Evolutionary conservation across 2,329 filamentous ascomycete genomes (phyloP).

Genomic region (Elsinoe arachidis): DNA sequence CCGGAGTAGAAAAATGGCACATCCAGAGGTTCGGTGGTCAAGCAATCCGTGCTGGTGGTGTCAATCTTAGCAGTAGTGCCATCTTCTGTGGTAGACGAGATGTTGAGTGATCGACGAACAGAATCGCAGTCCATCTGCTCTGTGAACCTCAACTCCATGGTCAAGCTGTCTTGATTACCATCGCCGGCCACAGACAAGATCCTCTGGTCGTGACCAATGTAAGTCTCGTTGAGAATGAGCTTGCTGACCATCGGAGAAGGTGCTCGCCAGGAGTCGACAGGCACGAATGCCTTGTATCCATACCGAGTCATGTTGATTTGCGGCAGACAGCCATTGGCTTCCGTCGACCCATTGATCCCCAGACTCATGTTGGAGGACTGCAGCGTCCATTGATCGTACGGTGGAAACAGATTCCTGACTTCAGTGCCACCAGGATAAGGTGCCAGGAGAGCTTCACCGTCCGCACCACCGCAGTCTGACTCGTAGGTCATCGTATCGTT

Average conservation of each 20-base stretch:
- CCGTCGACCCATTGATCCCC: conserved; percentile 39
- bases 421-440: conserved; percentile 47
- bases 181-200: conserved; percentile 40
- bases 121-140: conserved; percentile 52
- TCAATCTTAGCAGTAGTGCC: conserved; percentile 39
- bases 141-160: conserved; percentile 51
- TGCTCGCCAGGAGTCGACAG: conserved; percentile 39
- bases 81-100: conserved; percentile 46
- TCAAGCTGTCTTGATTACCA: conserved; percentile 35
- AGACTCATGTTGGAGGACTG: conserved; percentile 38
- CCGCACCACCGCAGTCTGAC: conserved; percentile 47
- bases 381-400: conserved; percentile 49
- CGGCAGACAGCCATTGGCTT: conserved; percentile 48
- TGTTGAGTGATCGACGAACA: conserved; percentile 41
- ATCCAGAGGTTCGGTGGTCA: conserved; percentile 28
- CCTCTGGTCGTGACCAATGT: conserved; percentile 52
- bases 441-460: conserved; percentile 43
- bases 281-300: conserved; percentile 54
- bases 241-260: conserved; percentile 52
- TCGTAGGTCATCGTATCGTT: conserved; percentile 44
- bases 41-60: conserved; percentile 38
- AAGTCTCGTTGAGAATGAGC: conserved; percentile 30
- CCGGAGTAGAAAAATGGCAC: conserved; percentile 38
- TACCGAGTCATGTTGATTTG: conserved; percentile 46
- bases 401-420: conserved; percentile 56